Base-by-base conservation (phyloP, 2,329 filamentous ascomycete genomes). In the Diaporthe capsici region DNA sequence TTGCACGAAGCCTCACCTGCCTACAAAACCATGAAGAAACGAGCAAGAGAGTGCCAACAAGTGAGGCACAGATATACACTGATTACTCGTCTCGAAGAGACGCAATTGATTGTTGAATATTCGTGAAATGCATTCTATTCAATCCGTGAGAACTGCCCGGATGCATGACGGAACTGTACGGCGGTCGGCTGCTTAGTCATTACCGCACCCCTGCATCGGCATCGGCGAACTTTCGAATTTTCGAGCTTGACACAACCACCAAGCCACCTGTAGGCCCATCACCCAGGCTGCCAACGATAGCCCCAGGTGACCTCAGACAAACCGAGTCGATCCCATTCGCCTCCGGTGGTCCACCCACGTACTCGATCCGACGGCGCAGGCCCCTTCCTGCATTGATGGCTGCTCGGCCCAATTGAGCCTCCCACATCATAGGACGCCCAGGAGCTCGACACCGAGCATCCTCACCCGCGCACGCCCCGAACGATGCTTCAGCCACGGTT, bases 401-500 rank as follows among this genome's bases (percentile, higher is more conserved):
- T 39, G 60, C 51, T 47, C 34, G 53, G 47, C 13, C 63, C 73
- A 53, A 75, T 71, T 77, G 75, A 75, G 20, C 73, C 73, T 39
- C 68, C 47, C 73, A 57, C 49, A 55, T 28, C 47, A 55, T 28
- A 70, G n/a, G 57, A 60, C 71, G 28, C 37, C 55, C 28, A 68
- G 67, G 39, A 77, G 76, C 74, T 77, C 70, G 44, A 55, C 31
- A 39, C 44, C 25, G 76, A 73, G 70, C 76, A 73, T 71, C 60
- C 44, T 25, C 34, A 34, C 42, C 37, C 61, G 63, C 75, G 70
- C 34, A 44, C 72, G 58, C 72, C 63, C 20, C 67, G 47, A 75
- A 83, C 77, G 67, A 94, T 95, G 92, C 85, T 94, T 78, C 92
- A 93, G 84, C 89, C 92, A 79, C 90, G 92, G 84, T 85, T 93